These are phyloP conservation scores for Scutellaria baicalensis DNA, from an alignment of 257 asterid genomes.

Conservation along the genomic window DNA sequence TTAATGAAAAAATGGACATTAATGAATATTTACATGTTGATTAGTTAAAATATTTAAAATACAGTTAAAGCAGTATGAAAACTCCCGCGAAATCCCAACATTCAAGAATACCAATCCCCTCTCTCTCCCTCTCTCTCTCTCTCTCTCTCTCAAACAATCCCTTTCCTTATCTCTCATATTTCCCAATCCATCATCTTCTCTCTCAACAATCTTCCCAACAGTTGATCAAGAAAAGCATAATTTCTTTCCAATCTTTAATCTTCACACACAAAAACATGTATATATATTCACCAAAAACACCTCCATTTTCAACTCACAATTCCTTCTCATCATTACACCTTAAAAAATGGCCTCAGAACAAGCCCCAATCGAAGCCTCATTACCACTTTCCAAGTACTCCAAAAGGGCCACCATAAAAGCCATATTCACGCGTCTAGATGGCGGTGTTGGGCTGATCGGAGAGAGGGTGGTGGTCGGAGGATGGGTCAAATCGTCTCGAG, in stretches of 20 bases:
- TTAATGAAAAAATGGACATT: background rate
- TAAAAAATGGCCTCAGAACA: constrained; percentile 47
- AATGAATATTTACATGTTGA: background rate
- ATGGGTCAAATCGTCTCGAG: constrained; percentile 82
- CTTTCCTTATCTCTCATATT: constrained; percentile 48
- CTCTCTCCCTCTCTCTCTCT: constrained; percentile 5
- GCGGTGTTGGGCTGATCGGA: constrained; percentile 50
- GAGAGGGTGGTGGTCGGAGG: constrained; percentile 69
- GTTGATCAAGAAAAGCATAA: constrained; percentile 56
- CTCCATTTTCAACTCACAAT: constrained; percentile 9
- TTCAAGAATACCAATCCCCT: constrained; percentile 59
- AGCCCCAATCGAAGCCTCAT: constrained; percentile 25
- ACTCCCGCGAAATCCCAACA: constrained; percentile 65
- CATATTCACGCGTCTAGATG: constrained; percentile 43
- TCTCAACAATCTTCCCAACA: constrained; percentile 27
- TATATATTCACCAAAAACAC: constrained; percentile 6
- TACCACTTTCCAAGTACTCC: constrained; percentile 43
- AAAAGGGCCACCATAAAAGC: constrained; percentile 54
- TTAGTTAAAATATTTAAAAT: background rate
- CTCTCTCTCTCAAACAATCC: constrained; percentile 32
- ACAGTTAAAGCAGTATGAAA: constrained; percentile 8
- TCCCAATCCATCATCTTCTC: constrained; percentile 26
- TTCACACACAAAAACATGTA: constrained; percentile 8
- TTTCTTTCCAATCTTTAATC: background rate
- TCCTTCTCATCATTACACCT: background rate